phyloP scores from a whole-genome alignment of 148 eudicot genomes.

The Selenicereus undatus region DNA sequence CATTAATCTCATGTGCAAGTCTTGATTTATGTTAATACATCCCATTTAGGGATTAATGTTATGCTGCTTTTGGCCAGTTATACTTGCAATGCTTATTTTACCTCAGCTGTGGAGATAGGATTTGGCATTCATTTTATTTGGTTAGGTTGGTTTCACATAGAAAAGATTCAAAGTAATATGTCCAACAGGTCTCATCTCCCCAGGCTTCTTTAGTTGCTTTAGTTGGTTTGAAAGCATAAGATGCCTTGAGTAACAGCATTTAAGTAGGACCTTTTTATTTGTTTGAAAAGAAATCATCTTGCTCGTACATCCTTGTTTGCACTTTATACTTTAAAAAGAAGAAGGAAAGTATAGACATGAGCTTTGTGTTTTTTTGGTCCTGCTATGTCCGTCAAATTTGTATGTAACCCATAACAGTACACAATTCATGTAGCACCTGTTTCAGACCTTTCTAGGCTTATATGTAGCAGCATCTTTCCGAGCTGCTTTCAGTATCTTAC shows the following conservation, averaged over 20 bases:
- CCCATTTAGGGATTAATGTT: background rate
- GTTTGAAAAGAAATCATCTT: slow-evolving; percentile 5
- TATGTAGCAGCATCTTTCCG: background rate
- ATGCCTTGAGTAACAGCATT: slow-evolving; percentile 24
- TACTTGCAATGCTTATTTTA: slow-evolving; percentile 9
- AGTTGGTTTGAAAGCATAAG: slow-evolving; percentile 21
- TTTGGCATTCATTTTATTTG: slow-evolving; percentile 19
- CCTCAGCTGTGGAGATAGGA: slow-evolving; percentile 17
- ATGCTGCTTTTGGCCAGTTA: slow-evolving; percentile 12
- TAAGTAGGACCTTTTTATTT: slow-evolving; percentile 16
- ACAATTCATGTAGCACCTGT: too few relatives aligned
- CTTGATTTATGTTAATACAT: slow-evolving; percentile 6
- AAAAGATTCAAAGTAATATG: slow-evolving; percentile 18
- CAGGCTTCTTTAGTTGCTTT: slow-evolving; percentile 22
- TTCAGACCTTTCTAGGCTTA: too few relatives aligned
- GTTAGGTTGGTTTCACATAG: slow-evolving; percentile 15
- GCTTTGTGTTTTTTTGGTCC: background rate
- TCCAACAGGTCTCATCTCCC: slow-evolving; percentile 13
- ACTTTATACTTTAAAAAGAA: background rate
- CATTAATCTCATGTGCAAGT: slow-evolving; percentile 12
- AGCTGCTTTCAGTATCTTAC: slow-evolving; percentile 11
- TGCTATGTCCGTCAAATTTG: too few relatives aligned
- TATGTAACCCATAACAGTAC: too few relatives aligned
- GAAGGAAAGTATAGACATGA: background rate
- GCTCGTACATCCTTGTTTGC: slow-evolving; percentile 5